Base-by-base conservation (phyloP, 2,329 filamentous ascomycete genomes). In the Exophiala oligosperma region DNA sequence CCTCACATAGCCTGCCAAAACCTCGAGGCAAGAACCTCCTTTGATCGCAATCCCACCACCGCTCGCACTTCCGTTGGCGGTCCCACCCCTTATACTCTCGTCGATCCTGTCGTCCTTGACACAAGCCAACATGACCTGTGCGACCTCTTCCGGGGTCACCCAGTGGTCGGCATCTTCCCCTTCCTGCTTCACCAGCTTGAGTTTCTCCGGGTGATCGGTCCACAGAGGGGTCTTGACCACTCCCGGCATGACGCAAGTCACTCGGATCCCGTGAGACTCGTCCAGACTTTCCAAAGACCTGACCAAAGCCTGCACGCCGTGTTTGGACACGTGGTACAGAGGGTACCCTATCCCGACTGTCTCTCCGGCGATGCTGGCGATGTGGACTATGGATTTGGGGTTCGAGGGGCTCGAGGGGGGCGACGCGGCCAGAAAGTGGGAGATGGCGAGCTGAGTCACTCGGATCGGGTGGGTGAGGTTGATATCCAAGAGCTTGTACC, bases 101-200 rank as follows among this genome's bases (percentile, higher is more conserved):
- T 52, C 35, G 32, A 77, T 70, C 29, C 75, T 72, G 3, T 77
- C 71, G 47, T 82, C 79, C 60, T 82, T 79, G 38, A 84, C 71
- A 56, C 82, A 78, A 40, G 77, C 74, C 56, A 85, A 60, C 83
- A 87, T 86, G 2, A 80, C 81, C 43, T 79, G 74, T 0, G 82
- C 83, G 0, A 86, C 83, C 64, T 86, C 81, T 64, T 86, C 82
- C 0, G 83, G 76, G n/a, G 78, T 81, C 12, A 84, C 82, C 83
- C 83, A 86, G 58, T 70, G 74, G 65, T 85, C 83, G 60, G 70
- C 74, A 64, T 84, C 83, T 24, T 59, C 56, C 9, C 49, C 55
- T 7, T 66, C 69, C 29, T 76, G 71, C 38, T 79, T 75, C 0
- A 86, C 59, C 62, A 81, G 77, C 57, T 73, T 73, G 64, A 85